A percentile compares a stretch with the other conserved stretches of the same genome.
phyloP scores from a whole-genome alignment of 2,329 filamentous ascomycete genomes.

The Pestalotiopsis sp. region DNA sequence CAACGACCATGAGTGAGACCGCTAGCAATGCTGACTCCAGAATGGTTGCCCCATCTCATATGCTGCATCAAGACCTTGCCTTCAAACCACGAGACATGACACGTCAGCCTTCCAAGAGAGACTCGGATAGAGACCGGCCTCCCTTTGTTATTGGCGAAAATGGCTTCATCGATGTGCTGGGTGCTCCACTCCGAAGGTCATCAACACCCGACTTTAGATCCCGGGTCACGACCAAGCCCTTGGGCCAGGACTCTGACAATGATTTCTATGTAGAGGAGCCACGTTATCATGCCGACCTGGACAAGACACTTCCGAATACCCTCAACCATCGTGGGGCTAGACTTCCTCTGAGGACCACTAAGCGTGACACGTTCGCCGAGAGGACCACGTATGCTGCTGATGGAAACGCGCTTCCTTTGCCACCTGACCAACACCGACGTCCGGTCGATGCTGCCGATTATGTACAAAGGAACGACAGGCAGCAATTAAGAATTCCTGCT shows the following conservation, averaged over 20 bases:
- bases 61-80: slow-evolving; percentile 19
- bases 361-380: slow-evolving; percentile 9
- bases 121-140: slow-evolving; percentile 21
- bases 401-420: slow-evolving; percentile 12
- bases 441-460: slow-evolving; percentile 25
- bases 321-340: slow-evolving; percentile 12
- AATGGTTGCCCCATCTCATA: slow-evolving; percentile 23
- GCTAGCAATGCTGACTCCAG: slow-evolving; percentile 33
- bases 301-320: slow-evolving; percentile 14
- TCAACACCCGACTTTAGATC: slow-evolving; percentile 33
- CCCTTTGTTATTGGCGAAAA: slow-evolving; percentile 30
- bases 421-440: slow-evolving; percentile 25
- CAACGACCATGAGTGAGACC: slow-evolving; percentile 33
- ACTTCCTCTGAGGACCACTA: slow-evolving; percentile 14
- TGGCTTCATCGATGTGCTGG: slow-evolving; percentile 30
- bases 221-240: neutral
- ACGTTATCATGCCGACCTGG: slow-evolving; percentile 11
- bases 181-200: slow-evolving; percentile 29
- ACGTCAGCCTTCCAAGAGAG: slow-evolving; percentile 28
- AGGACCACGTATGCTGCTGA: slow-evolving; percentile 12
- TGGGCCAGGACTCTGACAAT: slow-evolving; percentile 11
- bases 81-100: slow-evolving; percentile 28
- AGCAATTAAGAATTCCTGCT: slow-evolving; percentile 22
- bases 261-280: slow-evolving; percentile 13
- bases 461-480: slow-evolving; percentile 19